Percentiles rank a stretch among this genome's conserved stretches.
phyloP scores from a whole-genome alignment of 139 green algal species.

The Gonium pectorale region DNA sequence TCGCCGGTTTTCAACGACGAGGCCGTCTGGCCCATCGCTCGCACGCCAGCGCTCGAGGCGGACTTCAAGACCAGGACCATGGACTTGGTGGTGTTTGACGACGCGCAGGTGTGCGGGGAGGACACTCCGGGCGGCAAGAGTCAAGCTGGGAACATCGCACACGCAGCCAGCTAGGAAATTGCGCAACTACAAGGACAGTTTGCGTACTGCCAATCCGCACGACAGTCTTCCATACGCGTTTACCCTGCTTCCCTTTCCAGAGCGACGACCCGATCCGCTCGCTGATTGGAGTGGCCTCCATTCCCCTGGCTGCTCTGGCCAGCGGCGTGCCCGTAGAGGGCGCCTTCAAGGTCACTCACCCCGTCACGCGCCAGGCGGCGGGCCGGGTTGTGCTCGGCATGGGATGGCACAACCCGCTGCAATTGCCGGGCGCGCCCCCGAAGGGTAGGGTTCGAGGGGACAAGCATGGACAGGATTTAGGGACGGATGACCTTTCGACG shows the following conservation, averaged over 20 bases:
- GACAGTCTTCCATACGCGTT: too few relatives aligned
- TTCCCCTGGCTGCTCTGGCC: slow-evolving; percentile 48
- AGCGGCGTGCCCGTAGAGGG: slow-evolving; percentile 58
- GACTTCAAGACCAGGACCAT: slow-evolving; percentile 35
- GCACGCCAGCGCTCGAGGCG: slow-evolving; percentile 55
- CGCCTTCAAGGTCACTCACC: slow-evolving; percentile 57
- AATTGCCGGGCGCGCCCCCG: slow-evolving; percentile 41
- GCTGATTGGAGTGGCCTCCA: slow-evolving; percentile 54
- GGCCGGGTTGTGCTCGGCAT: slow-evolving; percentile 53
- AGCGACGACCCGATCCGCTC: slow-evolving; percentile 52
- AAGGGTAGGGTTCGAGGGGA: too few relatives aligned
- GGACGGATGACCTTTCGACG: too few relatives aligned
- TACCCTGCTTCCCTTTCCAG: background rate
- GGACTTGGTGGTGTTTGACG: slow-evolving; percentile 61
- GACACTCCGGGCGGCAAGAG: too few relatives aligned
- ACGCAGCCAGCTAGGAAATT: too few relatives aligned
- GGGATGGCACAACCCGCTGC: slow-evolving; percentile 63
- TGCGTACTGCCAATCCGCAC: too few relatives aligned
- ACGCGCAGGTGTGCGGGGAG: background rate
- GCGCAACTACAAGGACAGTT: too few relatives aligned
- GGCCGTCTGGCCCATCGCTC: slow-evolving; percentile 51
- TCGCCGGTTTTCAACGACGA: slow-evolving; percentile 58
- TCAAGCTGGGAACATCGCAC: too few relatives aligned
- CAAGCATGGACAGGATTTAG: too few relatives aligned
- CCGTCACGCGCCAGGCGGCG: slow-evolving; percentile 49